Evolutionary conservation across 2,329 filamentous ascomycete genomes (phyloP).

Genomic region (Fusarium sp.): DNA sequence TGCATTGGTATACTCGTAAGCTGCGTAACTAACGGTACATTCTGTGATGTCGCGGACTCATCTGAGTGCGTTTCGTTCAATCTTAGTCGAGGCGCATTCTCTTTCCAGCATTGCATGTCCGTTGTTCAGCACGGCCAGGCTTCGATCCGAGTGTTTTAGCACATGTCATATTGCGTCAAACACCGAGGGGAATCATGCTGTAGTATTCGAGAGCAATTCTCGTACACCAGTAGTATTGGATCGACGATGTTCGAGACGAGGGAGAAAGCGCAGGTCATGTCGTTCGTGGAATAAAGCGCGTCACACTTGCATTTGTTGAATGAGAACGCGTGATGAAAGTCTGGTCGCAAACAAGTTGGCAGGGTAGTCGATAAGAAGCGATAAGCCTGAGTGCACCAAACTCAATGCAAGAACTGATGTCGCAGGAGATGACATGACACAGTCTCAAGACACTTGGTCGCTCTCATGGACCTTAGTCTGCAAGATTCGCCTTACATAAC

Average conservation of each 20-base stretch:
- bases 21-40: background rate
- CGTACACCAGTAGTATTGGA: fast-evolving
- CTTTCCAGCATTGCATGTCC: background rate
- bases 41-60: no score
- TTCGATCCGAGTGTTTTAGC: background rate
- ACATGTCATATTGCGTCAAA: background rate
- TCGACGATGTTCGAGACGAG: background rate
- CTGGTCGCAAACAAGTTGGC: background rate
- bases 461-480: background rate
- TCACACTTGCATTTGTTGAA: background rate
- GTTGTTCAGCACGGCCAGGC: background rate
- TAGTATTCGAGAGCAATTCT: background rate
- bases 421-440: no score
- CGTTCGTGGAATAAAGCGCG: no score
- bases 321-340: background rate
- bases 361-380: background rate
- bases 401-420: no score
- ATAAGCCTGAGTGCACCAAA: background rate
- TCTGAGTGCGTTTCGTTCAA: no score
- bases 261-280: background rate
- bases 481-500: fast-evolving
- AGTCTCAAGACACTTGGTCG: background rate
- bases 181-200: background rate
- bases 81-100: no score
- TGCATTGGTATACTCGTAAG: background rate